Base-by-base conservation (phyloP, 2,329 filamentous ascomycete genomes). In the Hawksworthiomyces lignivorus region DNA sequence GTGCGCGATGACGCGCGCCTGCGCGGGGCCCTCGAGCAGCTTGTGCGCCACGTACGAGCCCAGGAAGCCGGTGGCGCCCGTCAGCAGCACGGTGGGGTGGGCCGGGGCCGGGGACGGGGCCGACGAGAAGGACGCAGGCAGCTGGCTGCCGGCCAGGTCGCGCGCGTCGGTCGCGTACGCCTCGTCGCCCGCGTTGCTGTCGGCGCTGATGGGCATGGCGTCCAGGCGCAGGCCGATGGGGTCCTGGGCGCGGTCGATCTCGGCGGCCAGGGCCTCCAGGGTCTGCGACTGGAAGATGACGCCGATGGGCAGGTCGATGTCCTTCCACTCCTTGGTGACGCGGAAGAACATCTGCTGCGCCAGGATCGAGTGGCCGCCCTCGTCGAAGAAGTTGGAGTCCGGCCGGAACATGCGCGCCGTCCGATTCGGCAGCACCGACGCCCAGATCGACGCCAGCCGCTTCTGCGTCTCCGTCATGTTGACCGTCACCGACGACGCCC, bases 41-140 rank as follows among this genome's bases (percentile, higher is more conserved):
- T 94, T 86, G 42, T 75, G 75, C 24, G 94, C 67, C 10, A 96
- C 68, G 55, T 88, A 94, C 0, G 85, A 75, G 21, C 89, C 89
- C 17, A 96, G 63, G 68, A 96, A 96, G 3, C 89, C 89, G 5
- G 89, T 96, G 4, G 86, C 87, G 32, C 90, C 88, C 3, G 89
- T 96, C 5, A 96, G 65, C 60, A 96, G 84, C 10, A 92, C 71
- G 0, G 82, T 87, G 47, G 65, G 45, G 44, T 61, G 47, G 48
- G 22, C 28, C 9, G 31, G n/a, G 17, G 19, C 19, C 8, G 38
- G 17, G 4, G 21, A 15, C 1, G 60, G 52, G 11, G 59, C 50
- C 12, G 54, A 33, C 4, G 50, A 46, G 20, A 60, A 53, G n/a
- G 51, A 44, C 7, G 46, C 46, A 35, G 35, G 58, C 50, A 6